A percentile compares a stretch with the other conserved stretches of the same genome.
phyloP scores from a whole-genome alignment of 148 eudicot genomes.

The Camellia granthamiana region DNA sequence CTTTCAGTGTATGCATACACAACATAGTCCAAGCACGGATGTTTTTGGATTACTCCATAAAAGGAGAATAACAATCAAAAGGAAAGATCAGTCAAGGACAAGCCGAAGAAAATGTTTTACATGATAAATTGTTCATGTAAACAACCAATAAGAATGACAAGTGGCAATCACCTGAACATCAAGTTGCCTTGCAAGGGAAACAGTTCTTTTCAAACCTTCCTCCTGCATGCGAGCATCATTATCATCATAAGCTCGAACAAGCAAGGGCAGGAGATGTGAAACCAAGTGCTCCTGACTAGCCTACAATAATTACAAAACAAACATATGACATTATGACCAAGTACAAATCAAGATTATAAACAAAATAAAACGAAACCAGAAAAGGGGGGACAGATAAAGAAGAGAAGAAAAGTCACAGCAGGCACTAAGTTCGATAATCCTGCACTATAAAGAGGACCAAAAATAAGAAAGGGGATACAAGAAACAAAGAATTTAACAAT shows the following conservation, averaged over 20 bases:
- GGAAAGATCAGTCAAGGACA: not conserved
- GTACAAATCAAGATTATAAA: not conserved
- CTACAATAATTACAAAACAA: constrained; percentile 37
- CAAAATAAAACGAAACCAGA: not conserved
- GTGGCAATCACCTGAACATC: constrained; percentile 68
- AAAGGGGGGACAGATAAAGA: not conserved
- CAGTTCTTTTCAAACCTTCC: constrained; percentile 82
- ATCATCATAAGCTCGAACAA: constrained; percentile 96
- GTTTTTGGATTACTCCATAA: not conserved
- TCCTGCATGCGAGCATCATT: constrained; percentile 95
- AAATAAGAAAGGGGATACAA: not conserved
- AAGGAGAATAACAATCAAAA: not conserved
- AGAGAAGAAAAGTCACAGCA: not conserved
- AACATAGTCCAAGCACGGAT: not conserved
- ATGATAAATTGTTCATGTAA: not conserved
- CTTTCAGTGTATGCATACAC: not conserved
- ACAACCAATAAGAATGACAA: constrained; percentile 8
- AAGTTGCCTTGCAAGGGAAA: constrained; percentile 72
- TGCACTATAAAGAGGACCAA: not conserved
- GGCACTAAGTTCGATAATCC: not conserved
- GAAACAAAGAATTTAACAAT: too few relatives aligned
- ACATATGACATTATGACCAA: not conserved
- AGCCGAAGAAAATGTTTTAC: not conserved
- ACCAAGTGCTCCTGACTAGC: constrained; percentile 69
- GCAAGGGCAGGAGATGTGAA: constrained; percentile 86